Evolutionary conservation across 352 stramenopile species (phyloP), one percentile per base, ranked within the genome.

Genomic region (Pythium plurisporium): DNA sequence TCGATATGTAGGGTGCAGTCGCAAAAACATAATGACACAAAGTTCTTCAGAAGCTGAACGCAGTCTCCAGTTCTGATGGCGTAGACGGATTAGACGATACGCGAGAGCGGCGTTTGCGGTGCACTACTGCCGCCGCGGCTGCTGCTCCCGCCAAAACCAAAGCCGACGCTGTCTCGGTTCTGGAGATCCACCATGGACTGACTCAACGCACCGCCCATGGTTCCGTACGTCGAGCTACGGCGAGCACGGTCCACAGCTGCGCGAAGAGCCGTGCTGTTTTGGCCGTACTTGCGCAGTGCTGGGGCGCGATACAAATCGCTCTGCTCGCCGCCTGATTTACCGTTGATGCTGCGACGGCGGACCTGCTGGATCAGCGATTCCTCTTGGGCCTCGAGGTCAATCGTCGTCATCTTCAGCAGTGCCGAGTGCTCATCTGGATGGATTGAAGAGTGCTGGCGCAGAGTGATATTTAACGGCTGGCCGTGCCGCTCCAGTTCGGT

Each of bases 251-350:
- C 53, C n/a, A 68, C 55, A 30, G 54, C 61, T 7, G 61, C 61
- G 2, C 47, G 53, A 23, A 63, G 17, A 10, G 26, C 55, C 22
- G 55, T 41, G 42, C 53, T 46, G 40, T 63, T 68, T 47, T 68
- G 59, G 40, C 61, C 55, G 41, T 64, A 64, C 40, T 71, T 66
- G 17, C 82, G 77, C 27, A 91, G 67, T 20, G 82, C 79, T 30
- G 82, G 82, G 34, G 87, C 82, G 41, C 82, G 76, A 50, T 92
- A 92, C 50, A 82, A 43, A 41, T 92, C 79, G 60, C 77, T 89
- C 47, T 82, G 81, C 27, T 86, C 70, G 23, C 45, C 38, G 33
- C 58, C 69, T 19, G 43, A 41, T 10, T 65, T 43, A 0, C 63
- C 57, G 8, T 67, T 65, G 22, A 48, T 40, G 43, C 80, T 66